phyloP scores from a whole-genome alignment of 371 early-diverging fungal species.

The Batrachochytrium dendrobatidis region DNA sequence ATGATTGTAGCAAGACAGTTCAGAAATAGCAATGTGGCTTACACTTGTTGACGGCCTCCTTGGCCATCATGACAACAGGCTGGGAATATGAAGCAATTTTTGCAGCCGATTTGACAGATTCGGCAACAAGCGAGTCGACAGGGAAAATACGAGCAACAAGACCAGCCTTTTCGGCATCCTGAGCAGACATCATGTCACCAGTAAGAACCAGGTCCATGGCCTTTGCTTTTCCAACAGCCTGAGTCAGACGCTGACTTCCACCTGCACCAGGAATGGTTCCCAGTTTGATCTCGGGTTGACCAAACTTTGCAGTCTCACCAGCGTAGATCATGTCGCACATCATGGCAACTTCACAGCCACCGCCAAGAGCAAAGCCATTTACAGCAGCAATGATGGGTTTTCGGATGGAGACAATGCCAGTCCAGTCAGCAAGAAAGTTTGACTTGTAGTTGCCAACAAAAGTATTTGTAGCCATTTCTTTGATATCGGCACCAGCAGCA shows the following conservation, averaged over 20 bases:
- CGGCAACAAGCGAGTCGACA: slow-evolving; percentile 77
- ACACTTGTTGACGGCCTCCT: slow-evolving; percentile 93
- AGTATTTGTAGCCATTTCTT: slow-evolving; percentile 89
- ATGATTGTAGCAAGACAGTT: too few relatives aligned
- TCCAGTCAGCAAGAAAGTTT: slow-evolving; percentile 93
- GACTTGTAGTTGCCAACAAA: slow-evolving; percentile 81
- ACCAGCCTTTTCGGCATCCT: slow-evolving; percentile 79
- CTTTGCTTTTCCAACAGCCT: slow-evolving; percentile 95
- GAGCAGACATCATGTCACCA: slow-evolving; percentile 78
- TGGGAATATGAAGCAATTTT: slow-evolving; percentile 79
- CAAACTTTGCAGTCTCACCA: slow-evolving; percentile 93
- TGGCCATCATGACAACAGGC: slow-evolving; percentile 88
- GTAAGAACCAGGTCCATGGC: slow-evolving; percentile 96
- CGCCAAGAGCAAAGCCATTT: slow-evolving; percentile 95
- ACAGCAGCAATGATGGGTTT: slow-evolving; percentile 97
- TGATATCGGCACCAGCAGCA: slow-evolving; percentile 98
- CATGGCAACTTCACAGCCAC: slow-evolving; percentile 98
- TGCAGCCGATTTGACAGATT: slow-evolving; percentile 82
- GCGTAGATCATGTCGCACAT: slow-evolving; percentile 97
- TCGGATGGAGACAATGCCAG: slow-evolving; percentile 75
- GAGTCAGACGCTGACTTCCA: slow-evolving; percentile 70
- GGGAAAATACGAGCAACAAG: slow-evolving; percentile 90
- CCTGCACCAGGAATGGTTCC: slow-evolving; percentile 84
- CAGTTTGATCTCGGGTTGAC: slow-evolving; percentile 97
- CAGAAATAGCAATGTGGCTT: slow-evolving; percentile 6